Percentiles rank a stretch among this genome's conserved stretches.
phyloP scores from a whole-genome alignment of 2,329 filamentous ascomycete species.

The Penicillium sp. region DNA sequence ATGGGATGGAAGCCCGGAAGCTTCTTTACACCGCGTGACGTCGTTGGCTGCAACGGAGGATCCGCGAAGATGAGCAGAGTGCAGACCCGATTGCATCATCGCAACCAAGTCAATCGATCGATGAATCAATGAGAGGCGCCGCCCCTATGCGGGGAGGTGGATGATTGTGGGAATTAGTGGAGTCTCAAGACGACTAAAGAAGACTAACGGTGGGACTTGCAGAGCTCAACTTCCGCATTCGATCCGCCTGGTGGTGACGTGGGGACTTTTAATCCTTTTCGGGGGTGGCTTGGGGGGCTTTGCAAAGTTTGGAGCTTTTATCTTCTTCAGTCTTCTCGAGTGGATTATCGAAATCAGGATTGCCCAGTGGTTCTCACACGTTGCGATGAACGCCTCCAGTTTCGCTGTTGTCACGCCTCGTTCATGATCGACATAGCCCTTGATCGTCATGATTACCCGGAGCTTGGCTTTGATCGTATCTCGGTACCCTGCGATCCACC shows the following conservation, averaged over 20 bases:
- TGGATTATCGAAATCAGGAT: background rate
- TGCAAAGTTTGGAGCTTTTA: background rate
- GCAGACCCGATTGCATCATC: slow-evolving; percentile 28
- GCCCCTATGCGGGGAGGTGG: slow-evolving; percentile 3
- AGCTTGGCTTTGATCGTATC: background rate
- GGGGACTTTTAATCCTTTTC: slow-evolving; percentile 4
- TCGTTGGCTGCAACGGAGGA: slow-evolving; percentile 32
- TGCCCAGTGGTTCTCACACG: background rate
- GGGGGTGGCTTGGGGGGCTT: background rate
- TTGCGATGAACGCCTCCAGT: background rate
- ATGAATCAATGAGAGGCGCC: slow-evolving; percentile 23
- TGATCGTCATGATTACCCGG: background rate
- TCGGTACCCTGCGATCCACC: too few species aligned
- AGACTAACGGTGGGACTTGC: background rate
- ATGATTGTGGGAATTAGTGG: background rate
- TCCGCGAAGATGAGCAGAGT: slow-evolving; percentile 15
- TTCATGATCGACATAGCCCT: background rate
- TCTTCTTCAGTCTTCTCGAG: background rate
- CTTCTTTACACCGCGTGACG: slow-evolving; percentile 33
- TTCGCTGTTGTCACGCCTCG: background rate
- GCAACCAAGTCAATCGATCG: slow-evolving; percentile 11
- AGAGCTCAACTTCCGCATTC: slow-evolving; percentile 6
- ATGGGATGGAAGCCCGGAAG: slow-evolving; percentile 31
- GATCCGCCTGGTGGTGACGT: slow-evolving; percentile 14
- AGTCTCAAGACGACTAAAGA: background rate